Percentiles rank a stretch among this genome's conserved stretches.
Conservation (phyloP, 805 yeast species). For the Ogataea henricii region DNA sequence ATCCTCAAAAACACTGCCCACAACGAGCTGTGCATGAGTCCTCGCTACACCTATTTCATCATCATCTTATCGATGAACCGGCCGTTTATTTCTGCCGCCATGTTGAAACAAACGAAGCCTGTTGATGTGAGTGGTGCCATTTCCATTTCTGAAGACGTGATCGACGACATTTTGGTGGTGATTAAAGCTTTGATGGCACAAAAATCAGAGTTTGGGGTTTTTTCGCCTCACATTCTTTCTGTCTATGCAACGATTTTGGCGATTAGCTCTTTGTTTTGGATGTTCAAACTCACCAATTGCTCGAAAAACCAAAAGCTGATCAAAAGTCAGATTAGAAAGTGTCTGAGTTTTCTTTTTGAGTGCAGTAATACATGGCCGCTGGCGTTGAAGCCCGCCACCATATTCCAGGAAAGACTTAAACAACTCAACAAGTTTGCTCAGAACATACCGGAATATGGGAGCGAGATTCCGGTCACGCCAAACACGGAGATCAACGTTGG, state of each 20-base stretch:
- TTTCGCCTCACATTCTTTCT: constrained; percentile 45
- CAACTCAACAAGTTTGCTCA: constrained; percentile 1
- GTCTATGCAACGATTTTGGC: constrained; percentile 49
- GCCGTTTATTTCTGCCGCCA: constrained; percentile 41
- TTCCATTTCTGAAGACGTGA: constrained; percentile 41
- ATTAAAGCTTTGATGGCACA: constrained; percentile 37
- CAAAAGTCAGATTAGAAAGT: constrained; percentile 4
- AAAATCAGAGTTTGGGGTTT: constrained; percentile 39
- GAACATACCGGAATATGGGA: not conserved
- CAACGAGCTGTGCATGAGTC: constrained; percentile 55
- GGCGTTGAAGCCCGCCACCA: constrained; percentile 12
- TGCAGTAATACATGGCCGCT: constrained; percentile 15
- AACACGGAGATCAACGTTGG: not conserved
- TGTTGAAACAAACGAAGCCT: constrained; percentile 12
- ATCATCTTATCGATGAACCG: constrained; percentile 55
- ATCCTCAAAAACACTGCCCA: constrained; percentile 46
- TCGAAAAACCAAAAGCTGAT: not conserved
- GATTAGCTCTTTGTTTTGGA: constrained; percentile 41
- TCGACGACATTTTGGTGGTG: constrained; percentile 44
- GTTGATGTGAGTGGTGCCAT: constrained; percentile 8
- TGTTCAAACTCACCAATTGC: constrained; percentile 1
- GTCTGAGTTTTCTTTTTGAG: constrained; percentile 7
- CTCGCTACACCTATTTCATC: constrained; percentile 58
- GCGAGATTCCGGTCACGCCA: not conserved
- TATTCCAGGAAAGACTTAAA: constrained; percentile 10